phyloP scores from a whole-genome alignment of 306 rosid genomes.

The Glycine latifolia region DNA sequence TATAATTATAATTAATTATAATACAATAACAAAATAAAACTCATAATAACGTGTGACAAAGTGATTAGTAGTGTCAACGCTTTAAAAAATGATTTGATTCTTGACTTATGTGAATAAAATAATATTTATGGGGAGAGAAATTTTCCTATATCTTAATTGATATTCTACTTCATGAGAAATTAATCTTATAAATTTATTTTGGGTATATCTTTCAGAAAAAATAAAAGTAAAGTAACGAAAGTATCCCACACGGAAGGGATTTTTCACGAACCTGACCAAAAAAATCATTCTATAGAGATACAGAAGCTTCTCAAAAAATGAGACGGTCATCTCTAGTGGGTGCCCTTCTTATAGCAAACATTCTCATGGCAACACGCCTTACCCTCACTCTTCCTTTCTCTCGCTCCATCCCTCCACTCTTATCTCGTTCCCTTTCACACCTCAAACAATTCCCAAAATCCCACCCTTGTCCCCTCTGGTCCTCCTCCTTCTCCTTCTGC shows the following conservation, averaged over 20 bases:
- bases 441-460: conserved; percentile 61
- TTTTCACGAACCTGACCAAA: conserved; percentile 25
- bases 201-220: too few relatives aligned
- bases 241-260: neutral
- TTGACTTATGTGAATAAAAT: too few relatives aligned
- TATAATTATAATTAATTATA: too few relatives aligned
- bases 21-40: too few relatives aligned
- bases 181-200: too few relatives aligned
- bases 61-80: too few relatives aligned
- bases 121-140: too few relatives aligned
- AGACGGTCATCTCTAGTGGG: conserved; percentile 8
- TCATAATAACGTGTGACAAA: too few relatives aligned
- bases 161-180: too few relatives aligned
- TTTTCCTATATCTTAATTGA: too few relatives aligned
- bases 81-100: too few relatives aligned
- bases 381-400: conserved; percentile 39
- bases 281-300: neutral
- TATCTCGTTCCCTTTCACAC: conserved; percentile 49
- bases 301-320: neutral
- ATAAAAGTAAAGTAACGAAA: too few relatives aligned
- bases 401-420: conserved; percentile 23
- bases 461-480: conserved; percentile 82
- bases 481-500: conserved; percentile 85
- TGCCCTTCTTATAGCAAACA: conserved; percentile 60
- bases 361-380: conserved; percentile 72